A percentile compares a stretch with the other conserved stretches of the same genome.
Conservation (phyloP, 2,329 filamentous ascomycete genomes). For the Hypoxylon sp. region DNA sequence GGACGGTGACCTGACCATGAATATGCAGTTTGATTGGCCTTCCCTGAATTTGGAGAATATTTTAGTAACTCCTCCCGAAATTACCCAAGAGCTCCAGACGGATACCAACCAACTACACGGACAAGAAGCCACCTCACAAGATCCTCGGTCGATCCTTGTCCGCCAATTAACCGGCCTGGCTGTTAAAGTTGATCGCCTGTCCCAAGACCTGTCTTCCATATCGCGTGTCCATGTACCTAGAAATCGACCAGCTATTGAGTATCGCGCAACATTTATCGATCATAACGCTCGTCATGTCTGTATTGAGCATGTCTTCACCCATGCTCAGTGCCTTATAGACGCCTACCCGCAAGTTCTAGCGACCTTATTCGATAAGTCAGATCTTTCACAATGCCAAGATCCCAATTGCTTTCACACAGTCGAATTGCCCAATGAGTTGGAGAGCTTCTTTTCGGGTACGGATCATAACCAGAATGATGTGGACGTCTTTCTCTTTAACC, state of each 20-base stretch:
- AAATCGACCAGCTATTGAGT: slow-evolving; percentile 44
- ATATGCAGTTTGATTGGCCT: slow-evolving; percentile 48
- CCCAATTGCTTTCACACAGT: slow-evolving; percentile 56
- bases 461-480: slow-evolving; percentile 38
- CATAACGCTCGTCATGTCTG: slow-evolving; percentile 49
- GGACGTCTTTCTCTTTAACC: slow-evolving; percentile 57
- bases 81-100: slow-evolving; percentile 5
- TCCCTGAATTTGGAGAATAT: slow-evolving; percentile 28
- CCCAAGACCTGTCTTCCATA: slow-evolving; percentile 40
- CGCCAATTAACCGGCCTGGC: slow-evolving; percentile 47
- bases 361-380: slow-evolving; percentile 37
- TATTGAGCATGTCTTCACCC: slow-evolving; percentile 56
- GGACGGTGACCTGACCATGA: slow-evolving; percentile 25
- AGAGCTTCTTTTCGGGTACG: slow-evolving; percentile 32
- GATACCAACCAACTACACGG: background rate
- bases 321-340: slow-evolving; percentile 56
- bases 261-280: slow-evolving; percentile 46
- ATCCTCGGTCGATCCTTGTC: slow-evolving; percentile 41
- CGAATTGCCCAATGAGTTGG: slow-evolving; percentile 38
- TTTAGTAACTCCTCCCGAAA: slow-evolving; percentile 22
- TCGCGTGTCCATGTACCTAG: slow-evolving; percentile 49
- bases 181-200: slow-evolving; percentile 51
- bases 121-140: slow-evolving; percentile 21
- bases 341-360: slow-evolving; percentile 56
- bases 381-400: slow-evolving; percentile 49